phyloP scores from a whole-genome alignment of 176 grass and related monocot genomes.

The Calamus simplicifolius region DNA sequence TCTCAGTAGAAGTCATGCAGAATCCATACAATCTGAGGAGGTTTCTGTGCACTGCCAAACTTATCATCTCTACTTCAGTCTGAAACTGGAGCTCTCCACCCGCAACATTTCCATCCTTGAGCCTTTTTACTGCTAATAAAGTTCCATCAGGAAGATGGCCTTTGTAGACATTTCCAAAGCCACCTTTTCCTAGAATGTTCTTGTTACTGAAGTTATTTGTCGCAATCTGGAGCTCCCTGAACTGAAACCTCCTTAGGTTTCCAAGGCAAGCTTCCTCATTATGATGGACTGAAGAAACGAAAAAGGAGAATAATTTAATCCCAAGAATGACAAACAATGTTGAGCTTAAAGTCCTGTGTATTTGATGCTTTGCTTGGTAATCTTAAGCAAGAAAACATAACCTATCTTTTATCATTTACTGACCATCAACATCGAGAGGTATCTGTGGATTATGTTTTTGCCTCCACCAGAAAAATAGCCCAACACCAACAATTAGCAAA shows the following conservation, averaged over 20 bases:
- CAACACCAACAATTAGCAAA: conserved; percentile 46
- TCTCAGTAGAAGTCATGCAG: conserved; percentile 70
- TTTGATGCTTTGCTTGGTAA: too few species aligned
- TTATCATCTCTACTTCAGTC: conserved; percentile 89
- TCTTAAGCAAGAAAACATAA: too few species aligned
- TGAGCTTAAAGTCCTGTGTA: too few species aligned
- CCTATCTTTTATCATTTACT: background rate
- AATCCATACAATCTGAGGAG: conserved; percentile 68
- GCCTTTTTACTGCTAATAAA: conserved; percentile 78
- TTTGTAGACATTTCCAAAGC: conserved; percentile 81
- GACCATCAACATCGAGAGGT: conserved; percentile 70
- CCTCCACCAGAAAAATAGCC: conserved; percentile 64
- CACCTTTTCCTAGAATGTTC: conserved; percentile 93
- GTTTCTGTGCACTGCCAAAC: conserved; percentile 68
- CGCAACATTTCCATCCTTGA: conserved; percentile 76
- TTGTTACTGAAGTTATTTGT: conserved; percentile 83
- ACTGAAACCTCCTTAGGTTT: conserved; percentile 71
- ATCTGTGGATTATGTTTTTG: conserved; percentile 64
- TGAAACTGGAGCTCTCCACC: conserved; percentile 67
- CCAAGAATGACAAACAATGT: too few species aligned
- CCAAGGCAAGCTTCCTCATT: conserved; percentile 52
- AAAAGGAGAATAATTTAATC: background rate
- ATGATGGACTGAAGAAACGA: conserved; percentile 46
- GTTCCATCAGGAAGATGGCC: conserved; percentile 79
- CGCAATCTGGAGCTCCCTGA: conserved; percentile 65